Base-by-base conservation (phyloP, 116 monocot genomes). In the Dioscorea cayenensis region DNA sequence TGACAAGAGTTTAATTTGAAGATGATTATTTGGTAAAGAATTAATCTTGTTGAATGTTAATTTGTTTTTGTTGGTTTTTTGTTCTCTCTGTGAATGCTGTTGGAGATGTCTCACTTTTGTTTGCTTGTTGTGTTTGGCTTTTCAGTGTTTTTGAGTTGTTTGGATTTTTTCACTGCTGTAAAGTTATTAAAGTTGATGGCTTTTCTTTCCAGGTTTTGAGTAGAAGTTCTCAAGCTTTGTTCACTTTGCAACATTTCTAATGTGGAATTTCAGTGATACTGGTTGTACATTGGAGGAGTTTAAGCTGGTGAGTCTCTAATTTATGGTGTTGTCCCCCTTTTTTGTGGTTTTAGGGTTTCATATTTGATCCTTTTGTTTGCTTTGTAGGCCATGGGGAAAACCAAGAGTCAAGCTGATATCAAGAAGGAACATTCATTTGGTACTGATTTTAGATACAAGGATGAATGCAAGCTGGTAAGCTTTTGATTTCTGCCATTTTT, bases 351-450 rank as follows among this genome's bases (percentile, higher is more conserved):
- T 60, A 19, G 60, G 60, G 17, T n/a, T 2, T 60, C 60, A 18
- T 21, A n/a, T 50, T 18, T 69, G 17, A 21, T 17, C 21, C 21
- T 69, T 49, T 6, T 36, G 22, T 14, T 76, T 64, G 72, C 71
- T 74, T 50, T 50, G 16, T 29, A 89, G 89, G 83, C 77, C 70
- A 67, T 71, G 77, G 75, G 70, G 66, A 80, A 73, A 61, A 17
- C 63, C 9, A 80, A 75, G 66, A 60, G 37, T 28, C 9, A 64
- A 29, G 19, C 19, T 70, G 80, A 82, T 43, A 36, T 72, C 17
- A 75, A 68, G 63, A 75, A 73, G 77, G 80, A 71, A 51, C 28
- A 38, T 6, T 51, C 73, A 18, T 19, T 22, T 28, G 61, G 70
- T 36, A 36, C 70, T 68, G 68, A 78, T 32, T 32, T 32, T 32